Evolutionary conservation across 148 eudicot genomes (phyloP).

Genomic region (Oxyria digyna): DNA sequence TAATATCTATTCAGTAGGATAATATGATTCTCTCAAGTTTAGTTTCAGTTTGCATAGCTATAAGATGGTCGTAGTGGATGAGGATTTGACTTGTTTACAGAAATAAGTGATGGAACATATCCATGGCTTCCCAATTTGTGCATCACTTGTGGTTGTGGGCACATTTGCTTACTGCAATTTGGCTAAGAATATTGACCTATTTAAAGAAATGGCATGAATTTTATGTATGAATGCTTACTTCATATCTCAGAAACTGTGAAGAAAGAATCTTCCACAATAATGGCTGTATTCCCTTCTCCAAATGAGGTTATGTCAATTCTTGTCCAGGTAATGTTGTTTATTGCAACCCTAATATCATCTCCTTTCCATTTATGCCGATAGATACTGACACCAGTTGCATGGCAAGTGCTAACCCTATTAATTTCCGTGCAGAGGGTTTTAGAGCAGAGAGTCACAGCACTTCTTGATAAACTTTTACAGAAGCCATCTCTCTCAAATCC

Average conservation of each 20-base stretch:
- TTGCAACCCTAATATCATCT: not conserved
- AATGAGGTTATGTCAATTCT: constrained; percentile 97
- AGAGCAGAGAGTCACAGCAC: constrained; percentile 90
- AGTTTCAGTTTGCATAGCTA: not conserved
- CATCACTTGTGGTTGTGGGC: not conserved
- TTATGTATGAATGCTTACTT: not conserved
- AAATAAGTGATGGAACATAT: too few species aligned
- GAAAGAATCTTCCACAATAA: constrained; percentile 94
- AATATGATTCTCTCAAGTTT: not conserved
- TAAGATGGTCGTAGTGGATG: not conserved
- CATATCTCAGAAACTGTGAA: constrained; percentile 72
- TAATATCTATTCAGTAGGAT: not conserved
- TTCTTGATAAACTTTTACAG: constrained; percentile 78
- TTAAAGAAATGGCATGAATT: not conserved
- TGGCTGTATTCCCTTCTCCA: constrained; percentile 96
- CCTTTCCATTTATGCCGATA: not conserved
- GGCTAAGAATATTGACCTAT: not conserved
- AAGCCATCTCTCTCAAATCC: constrained; percentile 84
- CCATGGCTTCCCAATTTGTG: too few species aligned
- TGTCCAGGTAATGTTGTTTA: constrained; percentile 58
- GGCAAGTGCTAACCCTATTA: constrained; percentile 7
- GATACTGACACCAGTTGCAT: not conserved
- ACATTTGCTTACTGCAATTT: not conserved
- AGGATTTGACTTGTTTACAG: too few species aligned
- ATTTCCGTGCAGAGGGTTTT: constrained; percentile 64